Conservation (phyloP, 768 basidiomycete genomes). For the Psilocybe sp. region DNA sequence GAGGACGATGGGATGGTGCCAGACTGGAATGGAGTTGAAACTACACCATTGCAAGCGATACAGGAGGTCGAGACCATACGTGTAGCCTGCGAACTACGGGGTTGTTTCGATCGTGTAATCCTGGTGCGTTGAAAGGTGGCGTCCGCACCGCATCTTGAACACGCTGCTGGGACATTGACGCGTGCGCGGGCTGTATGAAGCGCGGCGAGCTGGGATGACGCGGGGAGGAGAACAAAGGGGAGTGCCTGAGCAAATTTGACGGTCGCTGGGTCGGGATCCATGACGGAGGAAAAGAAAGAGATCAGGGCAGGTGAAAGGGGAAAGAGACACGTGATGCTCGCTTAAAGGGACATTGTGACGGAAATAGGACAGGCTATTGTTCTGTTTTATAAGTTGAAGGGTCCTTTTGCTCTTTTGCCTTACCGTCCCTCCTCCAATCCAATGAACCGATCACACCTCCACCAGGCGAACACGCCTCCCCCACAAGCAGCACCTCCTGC, state of each 20-base stretch:
- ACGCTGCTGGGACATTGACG: conserved; percentile 28
- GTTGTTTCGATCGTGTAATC: conserved; percentile 28
- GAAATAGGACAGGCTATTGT: conserved; percentile 7
- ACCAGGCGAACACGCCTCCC: conserved; percentile 21
- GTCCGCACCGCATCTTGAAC: conserved; percentile 52
- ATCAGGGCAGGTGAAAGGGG: not conserved
- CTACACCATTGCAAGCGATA: conserved; percentile 24
- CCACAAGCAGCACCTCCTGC: conserved; percentile 16
- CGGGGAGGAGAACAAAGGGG: conserved; percentile 43
- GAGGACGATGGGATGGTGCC: not conserved
- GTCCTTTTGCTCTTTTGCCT: conserved; percentile 12
- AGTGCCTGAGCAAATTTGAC: conserved; percentile 45
- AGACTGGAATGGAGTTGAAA: conserved; percentile 17
- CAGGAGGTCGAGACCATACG: conserved; percentile 24
- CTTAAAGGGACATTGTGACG: conserved; percentile 12
- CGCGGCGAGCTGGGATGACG: conserved; percentile 61
- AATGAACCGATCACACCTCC: conserved; percentile 27
- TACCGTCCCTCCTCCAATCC: conserved; percentile 21
- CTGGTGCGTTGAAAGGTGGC: conserved; percentile 34
- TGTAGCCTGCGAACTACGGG: not conserved
- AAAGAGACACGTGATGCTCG: conserved; percentile 11
- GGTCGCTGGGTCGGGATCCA: conserved; percentile 27
- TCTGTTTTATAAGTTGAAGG: conserved; percentile 10
- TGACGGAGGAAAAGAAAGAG: conserved; percentile 8
- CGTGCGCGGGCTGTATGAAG: conserved; percentile 48